A percentile compares a stretch with the other conserved stretches of the same genome.
Conservation (phyloP, 2,329 filamentous ascomycete genomes). For the Aspergillus sp. region DNA sequence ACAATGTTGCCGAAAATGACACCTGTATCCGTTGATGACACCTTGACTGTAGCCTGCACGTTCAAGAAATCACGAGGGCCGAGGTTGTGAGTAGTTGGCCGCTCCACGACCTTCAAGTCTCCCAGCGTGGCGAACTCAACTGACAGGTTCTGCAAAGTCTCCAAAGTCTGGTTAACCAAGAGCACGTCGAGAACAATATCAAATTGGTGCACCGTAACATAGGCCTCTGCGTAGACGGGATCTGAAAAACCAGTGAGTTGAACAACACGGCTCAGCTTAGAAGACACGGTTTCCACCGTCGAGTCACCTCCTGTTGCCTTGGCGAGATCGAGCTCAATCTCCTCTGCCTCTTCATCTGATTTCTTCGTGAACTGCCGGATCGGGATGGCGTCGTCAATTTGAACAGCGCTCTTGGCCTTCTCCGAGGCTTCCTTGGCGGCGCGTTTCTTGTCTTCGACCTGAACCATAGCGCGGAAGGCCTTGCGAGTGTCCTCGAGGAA, state of each 20-base stretch:
- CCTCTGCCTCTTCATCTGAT: constrained; percentile 79
- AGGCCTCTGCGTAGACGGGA: constrained; percentile 97
- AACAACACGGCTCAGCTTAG: constrained; percentile 92
- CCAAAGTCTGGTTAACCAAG: constrained; percentile 93
- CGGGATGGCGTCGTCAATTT: constrained; percentile 90
- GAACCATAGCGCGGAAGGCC: constrained; percentile 95
- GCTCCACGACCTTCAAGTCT: constrained; percentile 95
- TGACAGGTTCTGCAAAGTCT: constrained; percentile 93
- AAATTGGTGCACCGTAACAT: constrained; percentile 98
- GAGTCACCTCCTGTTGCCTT: constrained; percentile 91
- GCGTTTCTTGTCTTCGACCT: constrained; percentile 95
- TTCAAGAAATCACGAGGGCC: constrained; percentile 96
- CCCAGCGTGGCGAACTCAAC: constrained; percentile 98
- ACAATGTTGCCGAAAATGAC: constrained; percentile 99
- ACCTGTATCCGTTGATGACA: constrained; percentile 94
- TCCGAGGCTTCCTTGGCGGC: constrained; percentile 91
- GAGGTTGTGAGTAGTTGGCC: constrained; percentile 93
- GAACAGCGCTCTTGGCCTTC: constrained; percentile 89
- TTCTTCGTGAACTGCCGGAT: constrained; percentile 94
- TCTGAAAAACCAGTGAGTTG: constrained; percentile 98
- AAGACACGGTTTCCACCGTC: constrained; percentile 79
- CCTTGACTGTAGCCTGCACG: constrained; percentile 97
- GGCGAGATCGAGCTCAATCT: constrained; percentile 86
- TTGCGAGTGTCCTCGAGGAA: constrained; percentile 94
- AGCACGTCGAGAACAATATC: constrained; percentile 97